Base-by-base conservation (phyloP, 2,329 filamentous ascomycete genomes). In the Berkeleyomyces basicola region DNA sequence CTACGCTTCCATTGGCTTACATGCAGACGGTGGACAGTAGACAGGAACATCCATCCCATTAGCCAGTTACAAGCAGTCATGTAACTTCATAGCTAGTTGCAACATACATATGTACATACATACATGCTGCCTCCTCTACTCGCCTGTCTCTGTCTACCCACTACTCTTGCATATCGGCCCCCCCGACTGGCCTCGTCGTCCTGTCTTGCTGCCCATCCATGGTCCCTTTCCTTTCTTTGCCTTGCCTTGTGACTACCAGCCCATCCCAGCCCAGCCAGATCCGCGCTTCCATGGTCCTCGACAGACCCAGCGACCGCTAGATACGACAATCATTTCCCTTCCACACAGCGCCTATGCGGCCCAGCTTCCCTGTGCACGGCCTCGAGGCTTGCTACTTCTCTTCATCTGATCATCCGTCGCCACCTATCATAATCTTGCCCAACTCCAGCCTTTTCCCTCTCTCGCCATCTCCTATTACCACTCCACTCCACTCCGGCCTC, bases 351-450 rank as follows among this genome's bases (percentile, higher is more conserved):
- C 2, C n/a, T 14, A 10, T 3, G 10, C n/a, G 0, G 14, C 46
- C n/a, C 14, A 31, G 47, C 10, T 31, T 31, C 2, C 49, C 49
- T 33, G 23, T 23, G 23, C 23, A 23, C 49, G 31, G 31, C 9
- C 31, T 37, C 10, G 42, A 43, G 42, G 42, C 42, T 43, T 60
- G 31, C 58, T 47, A 11, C 4, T 58, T 60, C 59, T 63, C 36
- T 60, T 63, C 57, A 33, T 63, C 53, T 53, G 49, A 47, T 44
- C 40, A 36, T 59, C 53, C 7, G 33, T 59, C 23, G 57, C 14
- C 23, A 42, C 37, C 57, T 33, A 37, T 47, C 16, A 16, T 60
- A 16, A 36, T 31, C 14, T n/a, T 59, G 10, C 33, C 42, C 39
- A 6, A 33, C n/a, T n/a, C 4, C 46, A 49, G n/a, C 46, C 31